phyloP scores from a whole-genome alignment of 257 asterid species.

The Gardenia jasminoides region DNA sequence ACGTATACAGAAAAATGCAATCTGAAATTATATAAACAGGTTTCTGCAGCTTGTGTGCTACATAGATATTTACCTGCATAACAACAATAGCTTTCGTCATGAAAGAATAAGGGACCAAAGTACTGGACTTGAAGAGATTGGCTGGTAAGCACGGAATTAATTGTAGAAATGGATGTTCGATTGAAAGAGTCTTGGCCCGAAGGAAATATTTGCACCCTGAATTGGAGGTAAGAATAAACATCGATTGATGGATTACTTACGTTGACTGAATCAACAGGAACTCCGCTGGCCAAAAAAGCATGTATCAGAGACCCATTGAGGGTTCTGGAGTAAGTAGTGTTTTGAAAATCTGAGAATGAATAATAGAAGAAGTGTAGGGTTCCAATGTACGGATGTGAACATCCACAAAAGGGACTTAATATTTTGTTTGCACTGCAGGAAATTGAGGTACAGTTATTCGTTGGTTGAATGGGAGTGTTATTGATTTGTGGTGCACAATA shows the following conservation, averaged over 20 bases:
- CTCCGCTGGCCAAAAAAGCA: constrained; percentile 39
- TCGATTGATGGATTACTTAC: constrained; percentile 48
- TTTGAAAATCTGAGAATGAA: constrained; percentile 68
- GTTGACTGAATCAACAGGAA: constrained; percentile 67
- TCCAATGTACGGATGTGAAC: constrained; percentile 76
- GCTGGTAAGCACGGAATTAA: constrained; percentile 68
- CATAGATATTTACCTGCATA: constrained; percentile 50
- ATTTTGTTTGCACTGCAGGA: constrained; percentile 48
- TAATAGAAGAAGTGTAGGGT: constrained; percentile 58
- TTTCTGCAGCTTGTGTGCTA: not conserved
- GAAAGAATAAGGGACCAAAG: constrained; percentile 72
- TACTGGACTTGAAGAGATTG: constrained; percentile 47
- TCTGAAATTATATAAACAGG: not conserved
- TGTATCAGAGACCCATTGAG: constrained; percentile 54
- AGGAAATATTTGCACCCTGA: constrained; percentile 67
- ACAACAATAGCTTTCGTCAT: constrained; percentile 55
- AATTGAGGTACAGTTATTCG: constrained; percentile 37
- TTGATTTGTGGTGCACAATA: constrained; percentile 39
- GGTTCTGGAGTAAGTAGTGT: constrained; percentile 46
- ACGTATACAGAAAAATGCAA: not conserved
- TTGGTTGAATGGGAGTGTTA: constrained; percentile 25
- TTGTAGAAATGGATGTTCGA: constrained; percentile 48
- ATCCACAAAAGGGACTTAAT: constrained; percentile 63
- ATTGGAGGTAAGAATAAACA: constrained; percentile 44
- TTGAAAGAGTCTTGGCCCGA: constrained; percentile 53